Percentiles rank a stretch among this genome's conserved stretches.
Evolutionary conservation across 2,329 filamentous ascomycete genomes (phyloP).

Genomic region (Fusarium heterosporum): DNA sequence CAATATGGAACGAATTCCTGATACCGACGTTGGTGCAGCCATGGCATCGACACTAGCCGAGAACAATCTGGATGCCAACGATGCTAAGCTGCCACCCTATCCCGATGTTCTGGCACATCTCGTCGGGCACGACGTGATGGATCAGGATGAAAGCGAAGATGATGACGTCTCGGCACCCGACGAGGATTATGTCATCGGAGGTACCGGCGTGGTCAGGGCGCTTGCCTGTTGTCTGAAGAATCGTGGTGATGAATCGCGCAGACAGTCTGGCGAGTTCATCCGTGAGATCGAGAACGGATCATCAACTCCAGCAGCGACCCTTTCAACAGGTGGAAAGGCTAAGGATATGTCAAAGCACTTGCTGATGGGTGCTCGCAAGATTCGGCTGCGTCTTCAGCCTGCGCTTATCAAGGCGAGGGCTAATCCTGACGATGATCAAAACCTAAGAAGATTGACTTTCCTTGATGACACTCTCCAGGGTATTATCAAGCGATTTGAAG

Average conservation of each 20-base stretch:
- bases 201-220: constrained; percentile 94
- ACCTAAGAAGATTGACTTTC: constrained; percentile 86
- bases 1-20: constrained; percentile 85
- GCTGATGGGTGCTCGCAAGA: constrained; percentile 88
- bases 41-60: constrained; percentile 59
- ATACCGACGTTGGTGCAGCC: constrained; percentile 68
- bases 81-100: constrained; percentile 57
- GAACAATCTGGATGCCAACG: constrained; percentile 48
- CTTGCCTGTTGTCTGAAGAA: constrained; percentile 91
- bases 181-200: constrained; percentile 95
- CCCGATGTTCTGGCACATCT: constrained; percentile 89
- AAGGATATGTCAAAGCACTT: constrained; percentile 95
- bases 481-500: constrained; percentile 95
- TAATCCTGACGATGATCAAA: constrained; percentile 76
- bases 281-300: constrained; percentile 65
- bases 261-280: constrained; percentile 64
- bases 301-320: constrained; percentile 55
- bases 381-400: constrained; percentile 83
- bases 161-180: constrained; percentile 80
- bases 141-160: constrained; percentile 65
- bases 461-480: constrained; percentile 87
- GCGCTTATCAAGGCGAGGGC: constrained; percentile 81
- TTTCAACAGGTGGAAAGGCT: constrained; percentile 69
- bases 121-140: constrained; percentile 74
- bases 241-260: constrained; percentile 70